Evolutionary conservation across 768 basidiomycete species (phyloP), one percentile per base, ranked within the genome.

Genomic region (Cystofilobasidium capitatum): DNA sequence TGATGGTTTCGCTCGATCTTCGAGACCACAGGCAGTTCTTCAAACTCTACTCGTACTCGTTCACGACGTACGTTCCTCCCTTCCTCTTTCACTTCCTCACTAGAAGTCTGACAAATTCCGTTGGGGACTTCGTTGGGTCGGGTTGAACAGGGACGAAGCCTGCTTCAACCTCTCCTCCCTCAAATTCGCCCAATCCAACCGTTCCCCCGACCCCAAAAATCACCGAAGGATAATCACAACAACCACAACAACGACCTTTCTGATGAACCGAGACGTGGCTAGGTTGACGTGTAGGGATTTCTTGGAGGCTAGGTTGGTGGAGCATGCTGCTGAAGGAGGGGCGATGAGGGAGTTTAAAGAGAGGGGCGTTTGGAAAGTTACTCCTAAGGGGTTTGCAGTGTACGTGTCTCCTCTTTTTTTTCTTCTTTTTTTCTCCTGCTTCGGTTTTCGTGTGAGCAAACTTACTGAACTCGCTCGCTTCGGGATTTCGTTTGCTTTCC

Each of bases 281-380:
- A 98, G 97, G 80, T 91, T 91, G 37, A 98, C 98, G 87, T 89
- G 91, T 80, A 96, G 98, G 79, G 92, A 98, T 76, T 98, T 98
- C 76, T 94, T 99, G 90, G 96, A 98, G 72, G 92, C 96, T 66
- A 89, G 92, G 71, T 82, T 98, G 70, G 92, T 98, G 71, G 92
- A 96, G 79, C 97, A 97, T 76, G 94, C 91, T 17, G 85, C 89
- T n/a, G 96, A 99, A 79, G 88, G 88, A 35, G 81, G 82, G 29
- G 87, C n/a, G n/a, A n/a, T 88, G 17, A 86, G 87, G 72, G 82
- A 88, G 47, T 99, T 99, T 86, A 97, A 97, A 80, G 96, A 99
- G 73, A 87, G 96, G 63, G 94, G 94, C 70, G 87, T 97, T 66
- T 99, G 91, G 79, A 83, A 87, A 74, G 83, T 96, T 75, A 98